Evolutionary conservation across 2,329 filamentous ascomycete species (phyloP).

Genomic region (Aspergillus vadensis): DNA sequence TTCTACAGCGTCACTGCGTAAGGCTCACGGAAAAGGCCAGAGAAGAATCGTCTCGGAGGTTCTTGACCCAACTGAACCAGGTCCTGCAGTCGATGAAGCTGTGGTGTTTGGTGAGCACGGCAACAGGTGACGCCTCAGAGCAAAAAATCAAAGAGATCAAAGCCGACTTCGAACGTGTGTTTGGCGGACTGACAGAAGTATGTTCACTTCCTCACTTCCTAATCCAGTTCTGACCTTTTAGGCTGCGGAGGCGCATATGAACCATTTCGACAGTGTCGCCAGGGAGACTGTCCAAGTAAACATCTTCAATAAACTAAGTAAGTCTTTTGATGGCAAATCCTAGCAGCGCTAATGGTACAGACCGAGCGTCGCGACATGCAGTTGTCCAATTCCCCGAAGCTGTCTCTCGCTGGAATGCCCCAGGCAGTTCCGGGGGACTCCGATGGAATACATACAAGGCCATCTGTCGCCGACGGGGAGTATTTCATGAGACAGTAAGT

Average conservation of each 20-base stretch:
- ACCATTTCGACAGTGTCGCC: background rate
- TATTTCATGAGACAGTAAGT: slow-evolving; percentile 28
- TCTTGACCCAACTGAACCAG: slow-evolving; percentile 55
- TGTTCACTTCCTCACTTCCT: background rate
- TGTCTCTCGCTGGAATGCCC: slow-evolving; percentile 44
- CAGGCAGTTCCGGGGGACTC: slow-evolving; percentile 49
- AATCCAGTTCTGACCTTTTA: background rate
- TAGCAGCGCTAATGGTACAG: background rate
- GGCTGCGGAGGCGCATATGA: background rate
- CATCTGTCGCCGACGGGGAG: slow-evolving; percentile 54
- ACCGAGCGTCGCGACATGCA: slow-evolving; percentile 8
- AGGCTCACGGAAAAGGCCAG: slow-evolving; percentile 57
- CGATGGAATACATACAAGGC: slow-evolving; percentile 60
- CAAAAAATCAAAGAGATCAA: slow-evolving; percentile 8
- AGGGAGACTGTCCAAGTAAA: background rate
- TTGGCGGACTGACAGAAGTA: background rate
- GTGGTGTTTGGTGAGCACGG: slow-evolving; percentile 43
- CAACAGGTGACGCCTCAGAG: background rate
- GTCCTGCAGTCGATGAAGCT: slow-evolving; percentile 56
- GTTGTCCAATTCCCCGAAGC: slow-evolving; percentile 33
- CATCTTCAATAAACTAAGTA: slow-evolving; percentile 11
- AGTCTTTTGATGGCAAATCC: background rate
- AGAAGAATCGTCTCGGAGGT: slow-evolving; percentile 48
- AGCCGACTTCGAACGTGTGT: background rate
- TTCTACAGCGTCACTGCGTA: slow-evolving; percentile 61